Conservation (phyloP, 176 grass and related monocot genomes). For the Musa troglodytarum region DNA sequence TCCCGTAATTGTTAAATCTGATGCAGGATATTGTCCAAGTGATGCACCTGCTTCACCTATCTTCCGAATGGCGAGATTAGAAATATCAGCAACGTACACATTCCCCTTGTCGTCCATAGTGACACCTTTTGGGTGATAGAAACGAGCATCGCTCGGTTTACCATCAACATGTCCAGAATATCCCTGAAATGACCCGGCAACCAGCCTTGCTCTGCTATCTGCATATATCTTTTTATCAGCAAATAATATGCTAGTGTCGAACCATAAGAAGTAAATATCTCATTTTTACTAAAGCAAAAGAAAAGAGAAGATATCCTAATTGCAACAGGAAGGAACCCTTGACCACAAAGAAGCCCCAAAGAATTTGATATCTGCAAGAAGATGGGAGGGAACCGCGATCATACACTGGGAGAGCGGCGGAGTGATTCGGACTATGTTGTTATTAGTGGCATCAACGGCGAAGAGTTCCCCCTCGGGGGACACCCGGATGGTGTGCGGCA, state of each 20-base stretch:
- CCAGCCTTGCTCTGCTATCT: slow-evolving; percentile 89
- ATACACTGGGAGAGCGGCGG: slow-evolving; percentile 88
- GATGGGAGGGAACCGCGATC: background rate
- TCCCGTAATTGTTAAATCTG: background rate
- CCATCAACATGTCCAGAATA: slow-evolving; percentile 86
- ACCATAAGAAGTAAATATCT: background rate
- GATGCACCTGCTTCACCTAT: slow-evolving; percentile 69
- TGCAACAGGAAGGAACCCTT: background rate
- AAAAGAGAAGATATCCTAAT: background rate
- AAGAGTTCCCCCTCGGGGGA: slow-evolving; percentile 82
- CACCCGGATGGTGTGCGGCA: slow-evolving; percentile 82
- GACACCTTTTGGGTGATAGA: slow-evolving; percentile 81
- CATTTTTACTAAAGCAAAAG: background rate
- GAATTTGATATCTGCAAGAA: background rate
- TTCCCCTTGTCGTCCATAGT: slow-evolving; percentile 89
- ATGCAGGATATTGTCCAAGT: background rate
- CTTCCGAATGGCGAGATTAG: slow-evolving; percentile 88
- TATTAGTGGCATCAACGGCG: slow-evolving; percentile 71
- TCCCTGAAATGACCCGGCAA: slow-evolving; percentile 93
- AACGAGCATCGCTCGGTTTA: slow-evolving; percentile 88
- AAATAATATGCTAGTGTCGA: background rate
- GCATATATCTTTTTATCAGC: slow-evolving; percentile 20
- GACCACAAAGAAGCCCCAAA: background rate
- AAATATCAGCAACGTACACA: slow-evolving; percentile 96
- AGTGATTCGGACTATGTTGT: slow-evolving; percentile 91